A percentile compares a stretch with the other conserved stretches of the same genome.
These are phyloP conservation scores for Pleurotus ostreatus DNA, from an alignment of 768 basidiomycete species.

Conservation along the genomic window DNA sequence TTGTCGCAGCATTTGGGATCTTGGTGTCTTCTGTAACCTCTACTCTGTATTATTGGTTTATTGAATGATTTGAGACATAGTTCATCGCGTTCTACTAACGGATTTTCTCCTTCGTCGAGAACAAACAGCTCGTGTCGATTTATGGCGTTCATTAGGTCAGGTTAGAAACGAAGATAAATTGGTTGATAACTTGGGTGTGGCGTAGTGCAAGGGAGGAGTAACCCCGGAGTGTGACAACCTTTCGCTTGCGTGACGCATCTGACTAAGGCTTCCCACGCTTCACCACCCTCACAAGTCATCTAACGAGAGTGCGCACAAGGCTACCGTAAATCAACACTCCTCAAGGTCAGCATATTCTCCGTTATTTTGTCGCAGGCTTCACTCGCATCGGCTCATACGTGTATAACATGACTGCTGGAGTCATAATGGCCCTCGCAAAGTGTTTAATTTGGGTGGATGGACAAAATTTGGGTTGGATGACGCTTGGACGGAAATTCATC, in stretches of 20 bases:
- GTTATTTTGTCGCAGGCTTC: not conserved
- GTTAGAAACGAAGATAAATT: not conserved
- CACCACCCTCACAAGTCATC: not conserved
- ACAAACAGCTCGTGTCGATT: constrained; percentile 88
- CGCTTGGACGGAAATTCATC: constrained; percentile 20
- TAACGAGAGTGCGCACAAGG: constrained; percentile 14
- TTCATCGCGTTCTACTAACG: constrained; percentile 52
- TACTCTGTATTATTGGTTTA: constrained; percentile 46
- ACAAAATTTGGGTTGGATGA: constrained; percentile 44
- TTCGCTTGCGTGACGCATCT: not conserved
- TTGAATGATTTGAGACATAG: not conserved
- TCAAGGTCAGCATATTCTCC: constrained; percentile 62
- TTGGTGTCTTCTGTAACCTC: constrained; percentile 94
- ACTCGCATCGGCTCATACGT: not conserved
- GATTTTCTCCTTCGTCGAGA: constrained; percentile 88
- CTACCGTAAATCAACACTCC: constrained; percentile 41
- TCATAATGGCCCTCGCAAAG: not conserved
- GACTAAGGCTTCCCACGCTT: constrained; percentile 1
- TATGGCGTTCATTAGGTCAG: constrained; percentile 80
- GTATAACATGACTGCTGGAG: not conserved
- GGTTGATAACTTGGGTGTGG: not conserved
- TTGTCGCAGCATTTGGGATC: constrained; percentile 94
- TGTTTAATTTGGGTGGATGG: constrained; percentile 32
- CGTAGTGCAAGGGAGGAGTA: not conserved
- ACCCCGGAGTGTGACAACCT: not conserved